Evolutionary conservation across 225 moss, liverwort and hornwort species (phyloP).

Genomic region (Pleurozium schreberi): DNA sequence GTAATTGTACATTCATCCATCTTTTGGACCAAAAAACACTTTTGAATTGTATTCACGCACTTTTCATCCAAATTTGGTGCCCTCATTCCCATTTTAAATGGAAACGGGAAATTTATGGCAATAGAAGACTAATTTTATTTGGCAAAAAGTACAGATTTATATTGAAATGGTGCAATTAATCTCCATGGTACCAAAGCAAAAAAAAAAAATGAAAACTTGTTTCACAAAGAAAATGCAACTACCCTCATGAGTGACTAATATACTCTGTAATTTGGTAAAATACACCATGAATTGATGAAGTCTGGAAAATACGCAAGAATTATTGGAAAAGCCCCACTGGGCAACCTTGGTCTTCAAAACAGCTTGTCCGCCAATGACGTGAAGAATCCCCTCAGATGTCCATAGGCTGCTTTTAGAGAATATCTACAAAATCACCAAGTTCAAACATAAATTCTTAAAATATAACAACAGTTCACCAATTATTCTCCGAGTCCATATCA

Average conservation of each 20-base stretch:
- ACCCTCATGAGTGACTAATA: not conserved
- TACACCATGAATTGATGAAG: not conserved
- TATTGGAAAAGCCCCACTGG: not conserved
- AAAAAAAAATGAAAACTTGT: not conserved
- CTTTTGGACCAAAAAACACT: too few relatives aligned
- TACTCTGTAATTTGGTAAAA: not conserved
- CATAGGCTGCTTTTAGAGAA: constrained; percentile 38
- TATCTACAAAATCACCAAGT: constrained; percentile 38
- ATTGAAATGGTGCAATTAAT: not conserved
- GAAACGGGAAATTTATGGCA: not conserved
- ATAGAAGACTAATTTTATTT: not conserved
- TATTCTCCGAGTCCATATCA: not conserved
- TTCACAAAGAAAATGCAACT: not conserved
- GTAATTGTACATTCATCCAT: not conserved
- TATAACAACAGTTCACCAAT: not conserved
- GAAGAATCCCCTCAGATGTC: constrained; percentile 45
- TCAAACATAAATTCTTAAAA: not conserved
- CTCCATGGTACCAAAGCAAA: not conserved
- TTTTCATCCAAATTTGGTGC: not conserved
- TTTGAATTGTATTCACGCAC: not conserved
- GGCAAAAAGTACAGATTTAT: not conserved
- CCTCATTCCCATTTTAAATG: not conserved
- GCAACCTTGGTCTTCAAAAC: constrained; percentile 35
- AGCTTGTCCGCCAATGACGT: constrained; percentile 41
- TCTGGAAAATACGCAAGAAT: not conserved